Base-by-base conservation (phyloP, 2,329 filamentous ascomycete genomes). In the Diplodia intermedia region DNA sequence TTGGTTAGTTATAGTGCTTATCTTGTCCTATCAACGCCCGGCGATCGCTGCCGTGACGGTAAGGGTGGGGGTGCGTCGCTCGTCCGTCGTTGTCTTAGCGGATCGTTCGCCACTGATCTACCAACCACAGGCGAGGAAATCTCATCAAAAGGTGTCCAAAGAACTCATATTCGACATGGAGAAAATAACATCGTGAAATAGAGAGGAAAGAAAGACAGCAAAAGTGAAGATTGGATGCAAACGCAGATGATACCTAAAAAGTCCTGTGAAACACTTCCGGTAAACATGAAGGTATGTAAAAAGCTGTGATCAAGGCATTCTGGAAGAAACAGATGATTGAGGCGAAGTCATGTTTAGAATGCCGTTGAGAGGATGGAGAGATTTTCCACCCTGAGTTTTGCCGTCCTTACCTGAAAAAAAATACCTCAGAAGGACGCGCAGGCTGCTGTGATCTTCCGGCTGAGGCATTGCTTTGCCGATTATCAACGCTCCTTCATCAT, bases 1-100 rank as follows among this genome's bases (percentile, higher is more conserved):
- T 47, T 61, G 56, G 40, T 26, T 40, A 43, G 57, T 29, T 49
- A 33, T 8, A 26, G 40, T 50, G 57, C 57, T 61, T 61, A 61
- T 61, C 57, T 61, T n/a, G 57, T 9, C 57, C 40, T 61, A 61
- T 61, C 57, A 47, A 47, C n/a, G n/a, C 3, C 3, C 18, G 43
- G 43, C 18, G 43, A 47, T 47, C n/a, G 43, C 43, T 47, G 43
- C 43, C 43, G 43, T 20, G 43, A 8, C 43, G 8, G 43, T 47
- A 47, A 47, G 33, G 43, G 43, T 47, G 43, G 43, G 43, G 43
- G n/a, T 47, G 43, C 40, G 18, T 7, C 8, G 15, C 15, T 18
- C 15, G 7, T n/a, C 15, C 43, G 43, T 5, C 36, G 36, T 38
- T 38, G 11, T 3, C 2, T 38, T 3, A 38, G 36, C 36, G 3